Conservation (phyloP, 2,329 filamentous ascomycete genomes). For the Penicillium sp. region DNA sequence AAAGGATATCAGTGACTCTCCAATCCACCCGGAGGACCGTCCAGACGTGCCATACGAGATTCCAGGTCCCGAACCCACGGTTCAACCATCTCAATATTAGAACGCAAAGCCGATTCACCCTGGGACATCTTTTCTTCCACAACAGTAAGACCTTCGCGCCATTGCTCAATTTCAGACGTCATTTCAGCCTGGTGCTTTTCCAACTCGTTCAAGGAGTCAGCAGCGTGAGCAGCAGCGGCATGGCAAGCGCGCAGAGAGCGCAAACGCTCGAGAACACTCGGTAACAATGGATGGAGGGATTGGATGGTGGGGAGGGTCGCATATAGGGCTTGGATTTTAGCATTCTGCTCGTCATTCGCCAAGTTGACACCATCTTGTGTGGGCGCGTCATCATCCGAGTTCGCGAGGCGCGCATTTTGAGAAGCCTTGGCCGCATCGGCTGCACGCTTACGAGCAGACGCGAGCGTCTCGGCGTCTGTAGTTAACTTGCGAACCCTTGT, state of each 20-base stretch:
- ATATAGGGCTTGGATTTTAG: constrained; percentile 91
- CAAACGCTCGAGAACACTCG: constrained; percentile 81
- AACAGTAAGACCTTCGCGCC: constrained; percentile 78
- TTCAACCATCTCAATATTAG: constrained; percentile 83
- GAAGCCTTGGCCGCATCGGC: constrained; percentile 47
- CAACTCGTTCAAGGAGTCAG: constrained; percentile 74
- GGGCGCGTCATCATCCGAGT: constrained; percentile 34
- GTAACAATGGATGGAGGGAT: constrained; percentile 79
- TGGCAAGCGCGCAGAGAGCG: constrained; percentile 84
- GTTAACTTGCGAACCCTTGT: constrained; percentile 49
- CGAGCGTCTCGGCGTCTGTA: constrained; percentile 49
- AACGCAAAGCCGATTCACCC: constrained; percentile 70
- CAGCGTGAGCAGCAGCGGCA: constrained; percentile 80
- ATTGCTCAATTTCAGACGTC: constrained; percentile 80
- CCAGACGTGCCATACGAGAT: constrained; percentile 68
- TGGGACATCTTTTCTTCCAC: constrained; percentile 76
- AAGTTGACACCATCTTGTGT: constrained; percentile 33
- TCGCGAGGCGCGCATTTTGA: constrained; percentile 42
- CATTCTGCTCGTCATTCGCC: constrained; percentile 71
- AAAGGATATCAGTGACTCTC: constrained; percentile 3
- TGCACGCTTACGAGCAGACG: constrained; percentile 48
- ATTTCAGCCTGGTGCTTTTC: constrained; percentile 82
- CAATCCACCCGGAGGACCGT: constrained; percentile 33
- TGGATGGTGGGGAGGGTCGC: constrained; percentile 87
- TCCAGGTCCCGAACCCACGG: constrained; percentile 89